A percentile compares a stretch with the other conserved stretches of the same genome.
Evolutionary conservation across 2,329 filamentous ascomycete genomes (phyloP).

Genomic region (Claviceps capensis): DNA sequence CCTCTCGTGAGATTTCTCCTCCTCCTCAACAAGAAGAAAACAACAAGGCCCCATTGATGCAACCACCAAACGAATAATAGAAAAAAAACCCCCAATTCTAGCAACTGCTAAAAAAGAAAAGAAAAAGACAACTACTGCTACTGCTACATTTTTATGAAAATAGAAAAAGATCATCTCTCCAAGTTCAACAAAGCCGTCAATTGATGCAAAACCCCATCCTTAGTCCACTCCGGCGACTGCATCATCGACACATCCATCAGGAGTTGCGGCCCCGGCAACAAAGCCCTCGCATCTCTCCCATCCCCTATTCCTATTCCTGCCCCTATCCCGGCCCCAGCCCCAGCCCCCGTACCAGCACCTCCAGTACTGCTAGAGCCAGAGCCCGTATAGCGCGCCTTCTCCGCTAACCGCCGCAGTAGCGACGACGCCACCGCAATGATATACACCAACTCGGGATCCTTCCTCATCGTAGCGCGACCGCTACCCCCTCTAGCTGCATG

Average conservation of each 20-base stretch:
- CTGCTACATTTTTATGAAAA: too few species aligned
- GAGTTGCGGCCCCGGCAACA: slow-evolving; percentile 53
- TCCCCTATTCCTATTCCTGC: slow-evolving; percentile 24
- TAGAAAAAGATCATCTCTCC: slow-evolving; percentile 29
- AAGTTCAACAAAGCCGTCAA: slow-evolving; percentile 41
- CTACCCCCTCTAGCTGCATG: slow-evolving; percentile 15
- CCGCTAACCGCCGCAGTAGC: slow-evolving; percentile 52
- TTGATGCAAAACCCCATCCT: slow-evolving; percentile 53
- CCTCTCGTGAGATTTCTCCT: too few species aligned
- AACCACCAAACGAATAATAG: too few species aligned
- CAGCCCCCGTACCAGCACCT: too few species aligned
- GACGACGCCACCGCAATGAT: slow-evolving; percentile 57
- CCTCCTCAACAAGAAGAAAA: too few species aligned
- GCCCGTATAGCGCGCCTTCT: slow-evolving; percentile 48
- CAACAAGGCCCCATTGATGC: too few species aligned
- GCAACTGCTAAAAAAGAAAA: background rate
- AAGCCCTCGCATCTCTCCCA: slow-evolving; percentile 28
- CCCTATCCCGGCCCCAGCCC: too few species aligned
- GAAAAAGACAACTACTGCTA: too few species aligned
- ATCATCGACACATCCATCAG: slow-evolving; percentile 55
- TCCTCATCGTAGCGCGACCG: slow-evolving; percentile 18
- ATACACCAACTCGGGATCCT: slow-evolving; percentile 41
- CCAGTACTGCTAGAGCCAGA: slow-evolving; percentile 27
- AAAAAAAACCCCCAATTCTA: background rate
- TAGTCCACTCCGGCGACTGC: slow-evolving; percentile 45